Conservation (phyloP, 2,329 filamentous ascomycete species). For the Lecanicillium sp. region DNA sequence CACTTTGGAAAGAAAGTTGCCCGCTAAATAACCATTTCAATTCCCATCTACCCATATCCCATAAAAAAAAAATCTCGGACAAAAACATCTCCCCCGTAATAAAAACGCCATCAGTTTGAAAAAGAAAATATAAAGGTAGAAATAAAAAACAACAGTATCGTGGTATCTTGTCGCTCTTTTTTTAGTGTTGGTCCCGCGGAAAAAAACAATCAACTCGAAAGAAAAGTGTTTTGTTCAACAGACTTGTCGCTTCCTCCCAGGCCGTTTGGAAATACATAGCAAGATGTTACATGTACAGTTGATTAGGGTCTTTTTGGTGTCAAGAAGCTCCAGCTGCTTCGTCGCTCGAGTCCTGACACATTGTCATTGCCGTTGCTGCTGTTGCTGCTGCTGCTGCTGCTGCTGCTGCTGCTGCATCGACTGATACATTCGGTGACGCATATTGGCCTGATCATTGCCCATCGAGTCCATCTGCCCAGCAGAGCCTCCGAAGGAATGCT, state of each 20-base stretch:
- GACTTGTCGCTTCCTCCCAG: conserved; percentile 5
- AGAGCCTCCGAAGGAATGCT: conserved; percentile 11
- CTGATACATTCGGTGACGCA: conserved; percentile 13
- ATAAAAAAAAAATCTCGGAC: no score
- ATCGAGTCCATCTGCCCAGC: conserved; percentile 4
- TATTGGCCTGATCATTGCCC: conserved; percentile 10
- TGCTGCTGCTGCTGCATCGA: conserved; percentile 12
- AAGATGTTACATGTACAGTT: conserved; percentile 6
- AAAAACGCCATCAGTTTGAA: no score
- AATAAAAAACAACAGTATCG: no score
- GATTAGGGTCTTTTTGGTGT: background rate
- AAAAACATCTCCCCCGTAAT: no score
- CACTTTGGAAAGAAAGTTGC: no score
- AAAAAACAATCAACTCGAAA: no score
- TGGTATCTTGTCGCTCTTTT: no score
- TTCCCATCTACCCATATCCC: no score
- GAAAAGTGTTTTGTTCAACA: no score
- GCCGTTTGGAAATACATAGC: conserved; percentile 1
- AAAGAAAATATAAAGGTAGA: no score
- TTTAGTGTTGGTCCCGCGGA: no score
- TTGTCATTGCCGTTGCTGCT: conserved; percentile 9
- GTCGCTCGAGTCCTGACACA: background rate
- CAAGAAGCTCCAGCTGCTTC: background rate
- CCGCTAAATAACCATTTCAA: no score
- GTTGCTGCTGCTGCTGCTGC: conserved; percentile 10